These are phyloP conservation scores for Xylariaceae sp. DNA, from an alignment of 2,329 filamentous ascomycete genomes.

Conservation along the genomic window DNA sequence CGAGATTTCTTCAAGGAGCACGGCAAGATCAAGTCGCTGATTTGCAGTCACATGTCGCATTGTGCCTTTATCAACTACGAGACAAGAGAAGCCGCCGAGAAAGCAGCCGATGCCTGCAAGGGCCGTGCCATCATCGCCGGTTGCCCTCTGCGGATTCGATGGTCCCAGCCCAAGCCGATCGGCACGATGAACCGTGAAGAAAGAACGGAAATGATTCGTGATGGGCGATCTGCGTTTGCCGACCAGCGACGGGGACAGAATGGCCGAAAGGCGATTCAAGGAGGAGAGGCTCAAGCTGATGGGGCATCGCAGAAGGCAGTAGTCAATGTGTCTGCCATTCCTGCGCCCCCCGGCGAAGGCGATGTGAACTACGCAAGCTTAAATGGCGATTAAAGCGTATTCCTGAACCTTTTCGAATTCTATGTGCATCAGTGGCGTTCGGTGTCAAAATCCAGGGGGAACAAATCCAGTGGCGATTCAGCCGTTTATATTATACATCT, in stretches of 20 bases:
- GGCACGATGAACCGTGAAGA: constrained; percentile 88
- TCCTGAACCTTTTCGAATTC: neutral
- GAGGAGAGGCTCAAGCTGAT: constrained; percentile 26
- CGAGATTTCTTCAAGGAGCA: constrained; percentile 85
- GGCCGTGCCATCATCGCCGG: constrained; percentile 86
- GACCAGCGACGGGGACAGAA: constrained; percentile 38
- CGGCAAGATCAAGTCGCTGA: constrained; percentile 84
- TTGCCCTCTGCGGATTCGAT: constrained; percentile 82
- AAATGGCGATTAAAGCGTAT: constrained; percentile 61
- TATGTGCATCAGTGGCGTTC: constrained; percentile 30
- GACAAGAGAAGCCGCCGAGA: constrained; percentile 76
- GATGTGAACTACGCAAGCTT: constrained; percentile 82
- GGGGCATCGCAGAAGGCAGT: constrained; percentile 28
- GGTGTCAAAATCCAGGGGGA: constrained; percentile 24
- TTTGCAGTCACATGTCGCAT: constrained; percentile 95
- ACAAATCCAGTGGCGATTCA: constrained; percentile 5
- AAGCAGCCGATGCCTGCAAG: constrained; percentile 76
- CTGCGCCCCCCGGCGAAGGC: constrained; percentile 71
- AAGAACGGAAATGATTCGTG: constrained; percentile 71
- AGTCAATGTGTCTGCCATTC: constrained; percentile 46
- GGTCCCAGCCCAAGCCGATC: constrained; percentile 87
- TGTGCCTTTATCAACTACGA: constrained; percentile 96
- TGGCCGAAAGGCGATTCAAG: constrained; percentile 32
- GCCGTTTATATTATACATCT: constrained; percentile 15
- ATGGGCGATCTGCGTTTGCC: constrained; percentile 58